phyloP scores from a whole-genome alignment of 179 eudicot species.

The Silene coronaria region DNA sequence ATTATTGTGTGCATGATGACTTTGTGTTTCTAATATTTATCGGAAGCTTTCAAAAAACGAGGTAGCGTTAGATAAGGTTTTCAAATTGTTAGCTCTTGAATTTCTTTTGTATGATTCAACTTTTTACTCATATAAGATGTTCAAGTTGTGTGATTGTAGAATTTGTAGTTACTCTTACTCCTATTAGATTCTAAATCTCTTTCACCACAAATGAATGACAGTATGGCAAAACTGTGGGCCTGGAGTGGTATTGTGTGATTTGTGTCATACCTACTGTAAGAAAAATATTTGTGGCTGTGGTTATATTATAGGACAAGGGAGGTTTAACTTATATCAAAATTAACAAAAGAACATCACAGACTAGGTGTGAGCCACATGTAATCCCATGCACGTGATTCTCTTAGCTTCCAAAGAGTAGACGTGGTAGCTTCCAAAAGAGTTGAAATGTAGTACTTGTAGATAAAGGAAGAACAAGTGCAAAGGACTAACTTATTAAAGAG shows the following conservation, averaged over 20 bases:
- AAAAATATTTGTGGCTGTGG: constrained; percentile 4
- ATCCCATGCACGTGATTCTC: constrained; percentile 11
- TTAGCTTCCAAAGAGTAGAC: background rate
- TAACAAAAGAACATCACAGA: background rate
- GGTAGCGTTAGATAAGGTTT: background rate
- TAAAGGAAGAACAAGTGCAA: background rate
- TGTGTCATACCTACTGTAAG: constrained; percentile 1
- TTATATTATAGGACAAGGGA: background rate
- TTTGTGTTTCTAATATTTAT: background rate
- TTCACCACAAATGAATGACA: background rate
- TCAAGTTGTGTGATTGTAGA: constrained; percentile 2
- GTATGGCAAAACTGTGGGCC: constrained; percentile 12
- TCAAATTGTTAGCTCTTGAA: background rate
- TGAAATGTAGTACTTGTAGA: constrained; percentile 12
- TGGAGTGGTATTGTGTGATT: background rate
- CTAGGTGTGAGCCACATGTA: constrained; percentile 12
- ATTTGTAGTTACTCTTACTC: background rate
- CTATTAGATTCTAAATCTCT: constrained; percentile 10
- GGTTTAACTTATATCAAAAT: background rate
- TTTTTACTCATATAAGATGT: background rate
- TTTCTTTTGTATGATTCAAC: background rate
- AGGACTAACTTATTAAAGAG: too few species aligned
- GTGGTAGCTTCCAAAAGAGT: constrained; percentile 1
- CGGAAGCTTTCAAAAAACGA: background rate
- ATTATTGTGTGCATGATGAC: background rate